Base-by-base conservation (phyloP, 2,329 filamentous ascomycete genomes). In the Fonsecaea nubica region DNA sequence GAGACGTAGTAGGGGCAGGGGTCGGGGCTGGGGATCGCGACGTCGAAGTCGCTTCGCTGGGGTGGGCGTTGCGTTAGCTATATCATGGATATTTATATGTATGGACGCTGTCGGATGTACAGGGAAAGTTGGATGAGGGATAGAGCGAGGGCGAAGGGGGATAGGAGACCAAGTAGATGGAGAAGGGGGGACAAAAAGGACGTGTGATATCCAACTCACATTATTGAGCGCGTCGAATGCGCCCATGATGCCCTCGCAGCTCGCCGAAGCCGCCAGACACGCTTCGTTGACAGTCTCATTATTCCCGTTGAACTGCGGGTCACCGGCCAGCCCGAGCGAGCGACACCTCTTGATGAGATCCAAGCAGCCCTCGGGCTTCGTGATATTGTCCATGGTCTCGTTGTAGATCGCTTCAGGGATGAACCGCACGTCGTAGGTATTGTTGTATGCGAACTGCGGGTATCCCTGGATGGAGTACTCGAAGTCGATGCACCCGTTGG, bases 401-500 rank as follows among this genome's bases (percentile, higher is more conserved):
- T 83, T 75, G 63, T 84, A 83, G 4, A 80, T 74, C 4, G 80
- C 80, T 55, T 83, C 73, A 66, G 84, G 84, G 71, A 85, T 80
- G 0, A 81, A 77, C 3, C 54, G 71, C 45, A 88, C 79, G n/a
- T 81, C 82, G 67, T 88, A 89, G 2, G 85, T 86, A 68, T 88
- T 88, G 74, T 87, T 85, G 74, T 82, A 84, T 0, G 85, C 81
- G 70, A 86, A 83, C 1, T 82, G 75, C 1, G 83, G 80, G 69
- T 85, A 86, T 36, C 77, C 78, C 0, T 80, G 80, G 64, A 78
- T 79, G 72, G 85, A 81, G 0, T 82, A 77, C 3, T 81, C 77
- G 25, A 81, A 76, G 70, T 87, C 85, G 21, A 86, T 77, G 67
- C 84, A 86, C 30, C 84, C 84, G 65, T 87, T 87, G 65, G 86